phyloP scores from a whole-genome alignment of 2,329 filamentous ascomycete genomes.

The Calonectria hawksworthii region DNA sequence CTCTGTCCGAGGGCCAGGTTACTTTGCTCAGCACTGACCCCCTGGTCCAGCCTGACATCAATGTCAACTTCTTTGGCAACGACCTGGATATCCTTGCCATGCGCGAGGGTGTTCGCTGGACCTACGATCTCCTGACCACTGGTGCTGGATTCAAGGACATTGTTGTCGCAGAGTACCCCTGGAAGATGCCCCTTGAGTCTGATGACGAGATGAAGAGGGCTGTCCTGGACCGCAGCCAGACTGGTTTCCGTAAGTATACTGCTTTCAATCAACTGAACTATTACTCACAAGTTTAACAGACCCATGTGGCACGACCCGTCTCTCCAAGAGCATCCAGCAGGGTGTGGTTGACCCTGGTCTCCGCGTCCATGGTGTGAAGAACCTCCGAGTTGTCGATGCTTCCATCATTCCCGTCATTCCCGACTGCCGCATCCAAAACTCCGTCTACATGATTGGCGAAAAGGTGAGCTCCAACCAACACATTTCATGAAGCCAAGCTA shows the following conservation, averaged over 20 bases:
- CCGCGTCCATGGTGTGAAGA: conserved; percentile 32
- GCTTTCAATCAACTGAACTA: neutral
- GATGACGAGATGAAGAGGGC: conserved; percentile 69
- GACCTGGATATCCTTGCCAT: conserved; percentile 70
- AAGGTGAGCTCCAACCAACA: conserved; percentile 50
- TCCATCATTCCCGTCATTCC: conserved; percentile 64
- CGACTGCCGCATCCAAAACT: conserved; percentile 70
- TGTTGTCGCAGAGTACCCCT: conserved; percentile 68
- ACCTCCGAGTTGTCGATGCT: conserved; percentile 32
- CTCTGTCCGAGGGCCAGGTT: conserved; percentile 65
- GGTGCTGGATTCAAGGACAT: conserved; percentile 71
- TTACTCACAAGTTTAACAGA: conserved; percentile 46
- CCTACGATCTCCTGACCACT: conserved; percentile 69
- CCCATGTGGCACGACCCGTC: conserved; percentile 68
- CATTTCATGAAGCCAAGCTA: neutral
- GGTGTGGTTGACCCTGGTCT: conserved; percentile 40
- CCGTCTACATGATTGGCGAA: conserved; percentile 73
- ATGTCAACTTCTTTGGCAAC: conserved; percentile 71
- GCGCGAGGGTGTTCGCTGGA: conserved; percentile 69
- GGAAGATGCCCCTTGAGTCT: conserved; percentile 68
- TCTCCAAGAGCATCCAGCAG: conserved; percentile 61
- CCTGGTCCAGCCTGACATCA: conserved; percentile 69
- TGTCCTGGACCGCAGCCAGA: conserved; percentile 72
- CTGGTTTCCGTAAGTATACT: conserved; percentile 60
- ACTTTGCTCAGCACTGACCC: conserved; percentile 69